Percentiles rank a stretch among this genome's conserved stretches.
Evolutionary conservation across 1,139 yeast species (phyloP).

Genomic region (Taphrina deformans): DNA sequence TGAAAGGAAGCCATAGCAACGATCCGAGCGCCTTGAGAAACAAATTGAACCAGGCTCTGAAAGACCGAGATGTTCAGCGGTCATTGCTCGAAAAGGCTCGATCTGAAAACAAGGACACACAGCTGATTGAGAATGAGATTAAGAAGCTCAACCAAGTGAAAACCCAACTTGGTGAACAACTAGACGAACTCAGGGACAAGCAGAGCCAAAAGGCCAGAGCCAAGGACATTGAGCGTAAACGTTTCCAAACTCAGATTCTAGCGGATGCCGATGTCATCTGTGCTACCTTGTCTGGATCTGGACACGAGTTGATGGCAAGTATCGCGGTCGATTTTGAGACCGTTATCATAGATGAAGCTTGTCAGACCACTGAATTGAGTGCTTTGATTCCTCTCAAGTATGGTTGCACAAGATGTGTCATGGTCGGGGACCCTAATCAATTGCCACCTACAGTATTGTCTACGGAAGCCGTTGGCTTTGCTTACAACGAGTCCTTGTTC

Average conservation of each 20-base stretch:
- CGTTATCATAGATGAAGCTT: constrained; percentile 97
- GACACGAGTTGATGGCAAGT: constrained; percentile 78
- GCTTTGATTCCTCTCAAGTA: constrained; percentile 89
- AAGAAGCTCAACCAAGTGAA: constrained; percentile 54
- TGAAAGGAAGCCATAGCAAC: constrained; percentile 41
- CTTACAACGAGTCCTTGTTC: constrained; percentile 88
- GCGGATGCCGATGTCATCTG: constrained; percentile 85
- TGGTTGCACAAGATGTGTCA: constrained; percentile 85
- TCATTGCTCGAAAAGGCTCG: constrained; percentile 44
- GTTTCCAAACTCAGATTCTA: constrained; percentile 69
- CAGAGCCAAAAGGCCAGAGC: constrained; percentile 68
- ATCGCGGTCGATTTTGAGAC: constrained; percentile 79
- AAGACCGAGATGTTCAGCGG: constrained; percentile 55
- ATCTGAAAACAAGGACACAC: constrained; percentile 38
- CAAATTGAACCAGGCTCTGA: constrained; percentile 56
- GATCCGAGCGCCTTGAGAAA: constrained; percentile 55
- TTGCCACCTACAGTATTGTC: constrained; percentile 98
- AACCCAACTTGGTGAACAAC: constrained; percentile 66
- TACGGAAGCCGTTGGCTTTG: constrained; percentile 73
- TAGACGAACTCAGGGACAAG: constrained; percentile 78
- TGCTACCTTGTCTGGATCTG: constrained; percentile 90
- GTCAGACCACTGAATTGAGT: constrained; percentile 93
- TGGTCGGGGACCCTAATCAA: constrained; percentile 99
- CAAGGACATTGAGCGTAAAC: constrained; percentile 74
- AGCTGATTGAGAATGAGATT: constrained; percentile 40